These are phyloP conservation scores for Kwoniella dendrophila DNA, from an alignment of 768 basidiomycete genomes.

Conservation along the genomic window DNA sequence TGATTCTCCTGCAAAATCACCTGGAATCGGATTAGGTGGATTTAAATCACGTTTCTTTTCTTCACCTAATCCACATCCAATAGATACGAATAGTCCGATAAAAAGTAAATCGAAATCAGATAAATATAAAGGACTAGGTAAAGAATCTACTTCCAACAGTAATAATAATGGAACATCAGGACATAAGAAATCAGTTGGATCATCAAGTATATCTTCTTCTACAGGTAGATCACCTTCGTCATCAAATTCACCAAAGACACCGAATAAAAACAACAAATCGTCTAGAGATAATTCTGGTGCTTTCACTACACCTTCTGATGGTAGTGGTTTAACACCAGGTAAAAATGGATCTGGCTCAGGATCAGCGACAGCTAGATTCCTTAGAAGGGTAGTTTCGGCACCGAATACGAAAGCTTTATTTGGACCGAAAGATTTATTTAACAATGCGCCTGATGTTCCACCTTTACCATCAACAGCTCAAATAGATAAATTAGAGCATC, in stretches of 20 bases:
- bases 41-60: slow-evolving; percentile 51
- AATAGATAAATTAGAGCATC: slow-evolving; percentile 1
- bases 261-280: slow-evolving; percentile 14
- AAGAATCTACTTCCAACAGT: slow-evolving; percentile 18
- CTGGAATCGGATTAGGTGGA: slow-evolving; percentile 25
- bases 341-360: slow-evolving; percentile 12
- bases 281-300: slow-evolving; percentile 13
- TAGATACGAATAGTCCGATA: slow-evolving; percentile 4
- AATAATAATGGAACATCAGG: slow-evolving; percentile 2
- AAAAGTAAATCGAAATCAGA: slow-evolving; percentile 21
- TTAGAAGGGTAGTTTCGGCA: slow-evolving; percentile 92
- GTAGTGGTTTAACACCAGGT: slow-evolving; percentile 6
- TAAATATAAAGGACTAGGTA: slow-evolving; percentile 40
- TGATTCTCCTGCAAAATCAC: slow-evolving; percentile 35
- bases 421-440: slow-evolving; percentile 41
- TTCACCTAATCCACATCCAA: slow-evolving; percentile 18
- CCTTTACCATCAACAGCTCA: slow-evolving; percentile 60
- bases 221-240: slow-evolving; percentile 21
- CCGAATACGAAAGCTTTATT: slow-evolving; percentile 95
- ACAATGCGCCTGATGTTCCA: slow-evolving; percentile 62
- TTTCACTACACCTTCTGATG: slow-evolving; percentile 23
- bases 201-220: slow-evolving; percentile 29
- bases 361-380: slow-evolving; percentile 72
- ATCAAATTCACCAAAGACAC: slow-evolving; percentile 43
- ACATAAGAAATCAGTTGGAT: slow-evolving; percentile 35